Evolutionary conservation across 805 yeast species (phyloP).

Genomic region (Candida multigemmis): DNA sequence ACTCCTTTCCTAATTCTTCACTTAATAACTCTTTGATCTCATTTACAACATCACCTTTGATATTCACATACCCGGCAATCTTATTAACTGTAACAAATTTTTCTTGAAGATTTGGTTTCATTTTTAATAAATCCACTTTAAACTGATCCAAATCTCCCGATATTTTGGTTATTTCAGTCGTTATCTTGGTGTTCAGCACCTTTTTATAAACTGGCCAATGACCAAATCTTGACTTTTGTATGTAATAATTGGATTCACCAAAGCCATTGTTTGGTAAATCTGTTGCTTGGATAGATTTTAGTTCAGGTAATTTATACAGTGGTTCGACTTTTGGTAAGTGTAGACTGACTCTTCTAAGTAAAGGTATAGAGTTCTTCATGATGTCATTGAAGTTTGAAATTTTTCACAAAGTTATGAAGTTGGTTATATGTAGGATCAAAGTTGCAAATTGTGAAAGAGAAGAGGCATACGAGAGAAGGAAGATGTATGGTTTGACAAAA

Average conservation of each 20-base stretch:
- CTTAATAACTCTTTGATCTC: slow-evolving; percentile 20
- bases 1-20: slow-evolving; percentile 3
- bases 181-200: slow-evolving; percentile 50
- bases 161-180: slow-evolving; percentile 67
- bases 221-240: slow-evolving; percentile 49
- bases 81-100: slow-evolving; percentile 22
- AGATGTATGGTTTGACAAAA: too few species aligned
- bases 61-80: slow-evolving; percentile 25
- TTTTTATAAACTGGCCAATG: slow-evolving; percentile 79
- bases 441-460: too few species aligned
- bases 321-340: slow-evolving; percentile 7
- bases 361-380: too few species aligned
- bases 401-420: too few species aligned
- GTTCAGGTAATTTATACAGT: slow-evolving; percentile 18
- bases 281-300: slow-evolving; percentile 12
- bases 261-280: slow-evolving; percentile 25
- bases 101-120: slow-evolving; percentile 39
- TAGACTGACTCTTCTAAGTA: too few species aligned
- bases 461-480: too few species aligned
- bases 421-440: too few species aligned
- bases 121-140: slow-evolving; percentile 52
- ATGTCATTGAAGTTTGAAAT: too few species aligned
- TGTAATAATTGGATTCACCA: slow-evolving; percentile 28
- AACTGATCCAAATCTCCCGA: slow-evolving; percentile 60
- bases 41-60: slow-evolving; percentile 30